Percentiles rank a stretch among this genome's conserved stretches.
These are phyloP conservation scores for Pythium aristosporum DNA, from an alignment of 352 stramenopile genomes.

Conservation along the genomic window DNA sequence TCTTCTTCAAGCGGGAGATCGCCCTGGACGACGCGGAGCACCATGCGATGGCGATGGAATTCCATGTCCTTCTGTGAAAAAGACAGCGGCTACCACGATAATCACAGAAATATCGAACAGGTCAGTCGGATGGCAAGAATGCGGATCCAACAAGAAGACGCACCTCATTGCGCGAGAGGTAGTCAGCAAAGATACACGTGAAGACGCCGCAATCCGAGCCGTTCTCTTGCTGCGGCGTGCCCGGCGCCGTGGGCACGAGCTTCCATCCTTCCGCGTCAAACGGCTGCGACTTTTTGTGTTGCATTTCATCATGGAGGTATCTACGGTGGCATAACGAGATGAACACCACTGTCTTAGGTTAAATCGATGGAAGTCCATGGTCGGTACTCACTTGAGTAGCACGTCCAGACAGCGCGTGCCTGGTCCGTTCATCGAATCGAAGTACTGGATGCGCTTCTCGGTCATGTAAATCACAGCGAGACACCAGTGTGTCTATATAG, in stretches of 20 bases:
- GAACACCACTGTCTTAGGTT: too few species aligned
- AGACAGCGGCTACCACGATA: constrained; percentile 41
- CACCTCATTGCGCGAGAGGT: constrained; percentile 64
- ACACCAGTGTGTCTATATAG: constrained; percentile 86
- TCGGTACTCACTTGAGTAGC: constrained; percentile 42
- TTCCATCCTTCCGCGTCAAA: constrained; percentile 67
- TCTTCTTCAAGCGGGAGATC: constrained; percentile 67
- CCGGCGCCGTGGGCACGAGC: constrained; percentile 48
- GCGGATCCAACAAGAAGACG: constrained; percentile 7
- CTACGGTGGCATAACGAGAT: constrained; percentile 26
- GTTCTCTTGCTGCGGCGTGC: constrained; percentile 82
- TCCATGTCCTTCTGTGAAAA: constrained; percentile 85
- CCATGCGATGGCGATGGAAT: constrained; percentile 83
- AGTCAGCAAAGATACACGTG: constrained; percentile 87
- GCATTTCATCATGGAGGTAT: constrained; percentile 81
- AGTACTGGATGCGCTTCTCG: constrained; percentile 90
- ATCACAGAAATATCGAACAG: neutral
- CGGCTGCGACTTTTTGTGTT: constrained; percentile 81
- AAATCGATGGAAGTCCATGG: too few species aligned
- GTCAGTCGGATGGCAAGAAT: neutral
- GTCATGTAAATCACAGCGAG: constrained; percentile 86
- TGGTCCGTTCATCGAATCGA: constrained; percentile 78
- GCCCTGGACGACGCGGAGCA: constrained; percentile 67
- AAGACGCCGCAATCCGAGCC: constrained; percentile 85
- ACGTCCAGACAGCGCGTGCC: constrained; percentile 72